Evolutionary conservation across 1,139 yeast species (phyloP), one percentile per base, ranked within the genome.

Genomic region (Yamadazyma diddensiae): DNA sequence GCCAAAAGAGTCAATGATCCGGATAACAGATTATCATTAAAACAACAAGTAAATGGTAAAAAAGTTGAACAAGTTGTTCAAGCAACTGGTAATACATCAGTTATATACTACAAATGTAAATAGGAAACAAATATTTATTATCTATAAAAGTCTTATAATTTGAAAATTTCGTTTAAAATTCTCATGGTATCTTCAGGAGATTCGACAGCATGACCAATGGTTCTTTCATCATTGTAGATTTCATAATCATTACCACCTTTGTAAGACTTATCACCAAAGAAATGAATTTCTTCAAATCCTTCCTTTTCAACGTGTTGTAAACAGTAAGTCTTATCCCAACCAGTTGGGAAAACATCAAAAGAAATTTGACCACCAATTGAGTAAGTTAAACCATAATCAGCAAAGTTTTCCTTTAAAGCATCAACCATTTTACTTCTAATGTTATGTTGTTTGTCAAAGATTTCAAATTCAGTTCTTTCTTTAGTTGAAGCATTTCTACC

Each of bases 281-380:
- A 94, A 73, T 92, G 97, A 53, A 92, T 87, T 50, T 78, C 73
- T 57, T 81, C 73, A 70, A 90, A 94, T 44, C 82, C 79, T 65
- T 90, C 97, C 42, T 72, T 65, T 52, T 69, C 88, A 52, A 92
- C 90, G 67, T 90, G 98, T 65, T 82, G 88, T 58, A 94, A 79
- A 66, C 95, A 86, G 71, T 90, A 94, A 43, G 98, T 94, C 79
- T 94, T 92, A 66, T 92, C 98, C 99, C 99, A 92, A 55, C 99
- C 99, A 45, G 96, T 85, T 69, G 99, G 99, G 90, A 92, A 92
- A 47, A 92, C 98, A 56, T 92, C 99, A 56, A 92, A 92, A 30
- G 98, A 92, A 62, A 92, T 92, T 75, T 92, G 97, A 50, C 99
- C 99, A 62, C 97, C 98, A 50, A 92, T 92, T 37, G 98, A 92